Evolutionary conservation across 176 grass and related monocot genomes (phyloP), one percentile per base, ranked within the genome.

Genomic region (Lolium multiflorum): DNA sequence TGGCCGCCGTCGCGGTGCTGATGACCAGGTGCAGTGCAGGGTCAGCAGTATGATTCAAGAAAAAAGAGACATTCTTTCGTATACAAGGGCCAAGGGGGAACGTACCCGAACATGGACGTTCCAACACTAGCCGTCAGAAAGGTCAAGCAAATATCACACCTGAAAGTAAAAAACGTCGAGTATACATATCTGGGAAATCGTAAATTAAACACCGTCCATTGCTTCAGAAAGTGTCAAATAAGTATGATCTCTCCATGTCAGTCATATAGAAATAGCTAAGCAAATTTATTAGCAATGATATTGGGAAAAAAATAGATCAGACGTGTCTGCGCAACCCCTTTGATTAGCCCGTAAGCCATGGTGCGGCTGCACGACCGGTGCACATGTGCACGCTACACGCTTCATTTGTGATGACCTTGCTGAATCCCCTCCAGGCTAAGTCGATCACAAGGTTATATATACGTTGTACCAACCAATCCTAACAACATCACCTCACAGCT

Each of bases 311-410:
- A 48, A 48, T 48, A 48, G 46, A 13, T 11, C 11, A 50, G 3
- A 11, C 48, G 48, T 50, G 48, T 50, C 48, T 50, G 48, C 48
- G 48, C 48, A 50, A 13, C 48, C 60, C 24, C 11, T 25, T 20
- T 18, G 78, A 87, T 43, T 87, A n/a, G 6, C 25, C 85, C 56
- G 25, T 43, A 87, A 81, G 67, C 43, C 54, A 64, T 81, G 85
- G 20, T 28, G 78, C 50, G 25, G 65, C 77, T 31, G 60, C 62
- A n/a, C 61, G 51, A 3, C 62, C 48, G 48, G 31, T 50, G 48
- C 11, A 50, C 11, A 13, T 50, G 11, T 50, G 65, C 51, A 73
- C 55, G 85, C 76, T 41, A 38, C 31, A 17, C 10, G 6, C 21
- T 9, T 31, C 41, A 9, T 31, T 20, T 13, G 17, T 21, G 58